Evolutionary conservation across 306 rosid species (phyloP).

Genomic region (Glycine tomentella): DNA sequence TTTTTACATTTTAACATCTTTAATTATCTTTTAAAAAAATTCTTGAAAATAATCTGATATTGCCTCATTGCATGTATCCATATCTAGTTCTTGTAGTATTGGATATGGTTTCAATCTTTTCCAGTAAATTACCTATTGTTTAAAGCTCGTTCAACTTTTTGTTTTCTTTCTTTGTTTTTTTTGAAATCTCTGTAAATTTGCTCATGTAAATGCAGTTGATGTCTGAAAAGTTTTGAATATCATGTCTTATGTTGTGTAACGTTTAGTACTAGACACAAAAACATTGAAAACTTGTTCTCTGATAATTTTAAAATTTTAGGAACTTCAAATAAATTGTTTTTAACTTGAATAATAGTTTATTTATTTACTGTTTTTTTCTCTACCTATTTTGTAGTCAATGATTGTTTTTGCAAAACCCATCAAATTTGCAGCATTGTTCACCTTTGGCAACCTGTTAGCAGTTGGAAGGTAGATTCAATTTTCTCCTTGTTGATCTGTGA

Average conservation of each 20-base stretch:
- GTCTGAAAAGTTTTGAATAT: not conserved
- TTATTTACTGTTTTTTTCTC: constrained; percentile 1
- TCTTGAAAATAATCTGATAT: too few relatives aligned
- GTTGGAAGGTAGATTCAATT: constrained; percentile 89
- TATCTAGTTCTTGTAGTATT: not conserved
- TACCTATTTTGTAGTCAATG: constrained; percentile 76
- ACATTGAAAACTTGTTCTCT: not conserved
- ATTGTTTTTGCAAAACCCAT: constrained; percentile 81
- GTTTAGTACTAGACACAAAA: not conserved
- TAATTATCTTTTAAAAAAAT: not conserved
- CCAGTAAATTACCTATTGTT: not conserved
- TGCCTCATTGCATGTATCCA: not conserved
- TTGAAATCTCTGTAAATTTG: not conserved
- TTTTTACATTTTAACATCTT: not conserved
- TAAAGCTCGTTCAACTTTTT: not conserved
- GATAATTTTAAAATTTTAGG: not conserved
- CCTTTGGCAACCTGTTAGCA: constrained; percentile 89
- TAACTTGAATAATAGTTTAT: constrained; percentile 36
- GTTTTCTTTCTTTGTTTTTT: not conserved
- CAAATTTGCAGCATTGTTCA: constrained; percentile 84
- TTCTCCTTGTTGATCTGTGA: constrained; percentile 24
- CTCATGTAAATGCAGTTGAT: not conserved
- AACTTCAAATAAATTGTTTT: constrained; percentile 28
- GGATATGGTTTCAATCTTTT: constrained; percentile 1
- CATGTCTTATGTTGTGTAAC: not conserved